Percentiles rank a stretch among this genome's conserved stretches.
phyloP scores from a whole-genome alignment of 257 asterid species.

The Fraxinus anomala region DNA sequence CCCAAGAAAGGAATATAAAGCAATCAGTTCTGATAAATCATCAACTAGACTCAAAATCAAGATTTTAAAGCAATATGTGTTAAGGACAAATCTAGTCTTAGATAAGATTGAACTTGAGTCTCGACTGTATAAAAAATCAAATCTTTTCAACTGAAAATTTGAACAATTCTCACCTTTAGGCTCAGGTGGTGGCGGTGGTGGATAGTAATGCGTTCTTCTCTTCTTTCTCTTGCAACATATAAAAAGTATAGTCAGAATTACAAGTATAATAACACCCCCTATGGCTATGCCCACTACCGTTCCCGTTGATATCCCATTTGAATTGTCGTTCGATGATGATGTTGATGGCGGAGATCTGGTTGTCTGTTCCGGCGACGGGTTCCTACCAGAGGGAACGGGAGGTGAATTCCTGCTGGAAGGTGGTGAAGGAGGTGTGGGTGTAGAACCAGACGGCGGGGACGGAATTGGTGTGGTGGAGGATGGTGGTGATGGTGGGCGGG shows the following conservation, averaged over 20 bases:
- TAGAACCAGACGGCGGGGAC: neutral
- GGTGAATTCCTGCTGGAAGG: conserved; percentile 14
- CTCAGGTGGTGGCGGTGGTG: conserved; percentile 40
- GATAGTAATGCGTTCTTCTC: conserved; percentile 41
- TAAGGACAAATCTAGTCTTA: neutral
- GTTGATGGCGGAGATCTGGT: conserved; percentile 23
- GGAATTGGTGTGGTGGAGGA: neutral
- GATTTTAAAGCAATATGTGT: neutral
- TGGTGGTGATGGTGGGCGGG: conserved; percentile 24
- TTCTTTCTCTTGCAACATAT: conserved; percentile 40
- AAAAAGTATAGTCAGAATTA: conserved; percentile 28
- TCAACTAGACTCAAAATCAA: neutral
- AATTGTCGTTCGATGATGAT: conserved; percentile 14
- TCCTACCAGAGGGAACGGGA: neutral
- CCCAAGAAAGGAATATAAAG: neutral
- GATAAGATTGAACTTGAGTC: neutral
- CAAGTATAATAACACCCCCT: conserved; percentile 40
- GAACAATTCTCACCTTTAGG: conserved; percentile 40
- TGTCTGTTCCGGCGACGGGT: conserved; percentile 20
- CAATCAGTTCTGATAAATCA: neutral
- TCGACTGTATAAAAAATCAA: neutral
- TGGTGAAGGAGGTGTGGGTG: conserved; percentile 26
- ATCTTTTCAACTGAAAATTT: neutral
- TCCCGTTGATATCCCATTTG: conserved; percentile 30
- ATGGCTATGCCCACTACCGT: conserved; percentile 43